Base-by-base conservation (phyloP, 805 yeast species). In the Candida michaelii region DNA sequence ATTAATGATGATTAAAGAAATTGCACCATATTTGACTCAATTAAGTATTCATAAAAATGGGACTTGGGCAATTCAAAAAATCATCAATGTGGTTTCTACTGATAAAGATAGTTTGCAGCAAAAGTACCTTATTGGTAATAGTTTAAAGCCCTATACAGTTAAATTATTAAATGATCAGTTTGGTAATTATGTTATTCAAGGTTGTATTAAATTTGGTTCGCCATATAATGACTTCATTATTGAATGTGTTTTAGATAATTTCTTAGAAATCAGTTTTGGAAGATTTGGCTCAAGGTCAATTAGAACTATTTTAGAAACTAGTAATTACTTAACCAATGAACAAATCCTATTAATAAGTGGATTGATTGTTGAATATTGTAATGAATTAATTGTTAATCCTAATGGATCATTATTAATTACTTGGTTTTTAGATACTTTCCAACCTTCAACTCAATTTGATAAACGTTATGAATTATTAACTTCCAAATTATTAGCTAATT, bases 51-150 rank as follows among this genome's bases (percentile, higher is more conserved):
- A 93, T 67, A 93, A 93, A 58, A 93, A 93, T 62, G 99, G 99
- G 48, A 93, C 99, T 4, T 93, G 99, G 99, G 98, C 97, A 1
- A 95, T 96, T 17, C 99, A 93, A 63, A 93, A 91, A 63, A 83
- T 93, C 63, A 89, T 93, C 52, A 85, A 82, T 50, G 48, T 80
- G 80, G 37, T 80, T 74, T 3, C 38, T 12, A 24, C 4, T 27
- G 35, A 42, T 32, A 5, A 17, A 3, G 25, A 31, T 3, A n/a
- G 31, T 16, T 52, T 44, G 30, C 70, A 63, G 47, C 73, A 67
- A 41, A 83, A 79, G 60, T 66, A 73, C 52, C 59, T 85, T 37
- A 85, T 93, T 33, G 81, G 83, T 7, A 69, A 77, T 18, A 78
- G 89, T 30, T 74, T 93, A 48, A 77, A 79, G 46, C 93, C 95